Base-by-base conservation (phyloP, 2,329 filamentous ascomycete genomes). In the Simplicillium aogashimaense region DNA sequence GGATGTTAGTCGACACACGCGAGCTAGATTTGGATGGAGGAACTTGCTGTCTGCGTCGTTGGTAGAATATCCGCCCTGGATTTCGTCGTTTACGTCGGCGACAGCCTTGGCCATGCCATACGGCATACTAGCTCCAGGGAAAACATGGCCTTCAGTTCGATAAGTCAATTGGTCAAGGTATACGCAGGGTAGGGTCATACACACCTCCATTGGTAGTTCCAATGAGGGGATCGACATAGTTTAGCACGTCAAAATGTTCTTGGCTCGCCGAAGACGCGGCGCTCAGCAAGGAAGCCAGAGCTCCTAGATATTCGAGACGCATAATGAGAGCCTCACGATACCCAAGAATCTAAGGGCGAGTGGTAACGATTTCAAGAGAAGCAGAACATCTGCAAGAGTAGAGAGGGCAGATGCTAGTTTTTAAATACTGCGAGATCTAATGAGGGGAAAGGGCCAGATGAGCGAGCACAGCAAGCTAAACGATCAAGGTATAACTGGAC, bases 21-120 rank as follows among this genome's bases (percentile, higher is more conserved):
- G 9, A 9, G 20, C 9, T 9, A 25, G 20, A 36, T 15, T 12
- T 13, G 7, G n/a, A 4, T 18, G 11, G 3, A n/a, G 5, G 2
- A 10, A 29, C 51, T 36, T 42, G 53, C 51, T 48, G 1, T 50
- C 44, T 4, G 47, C 46, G 30, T 53, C 46, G 32, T 50, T 50
- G 18, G 51, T 52, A 6, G 53, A 45, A 17, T 48, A 56, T 3
- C 53, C 53, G 7, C 52, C 53, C 12, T 54, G 48, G 3, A 44
- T 44, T 28, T 56, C 53, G n/a, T 44, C 43, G 16, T 50, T 45
- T 3, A 48, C 49, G 33, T 55, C 53, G 15, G 53, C 52, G 3
- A 53, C 53, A 2, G 51, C 47, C 20, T 56, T 56, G n/a, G 53
- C 53, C 50, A 56, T 53, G 7, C 52, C 51, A 28, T 53, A 56